Evolutionary conservation across 257 asterid species (phyloP), one percentile per base, ranked within the genome.

Genomic region (Orobanche coerulescens): DNA sequence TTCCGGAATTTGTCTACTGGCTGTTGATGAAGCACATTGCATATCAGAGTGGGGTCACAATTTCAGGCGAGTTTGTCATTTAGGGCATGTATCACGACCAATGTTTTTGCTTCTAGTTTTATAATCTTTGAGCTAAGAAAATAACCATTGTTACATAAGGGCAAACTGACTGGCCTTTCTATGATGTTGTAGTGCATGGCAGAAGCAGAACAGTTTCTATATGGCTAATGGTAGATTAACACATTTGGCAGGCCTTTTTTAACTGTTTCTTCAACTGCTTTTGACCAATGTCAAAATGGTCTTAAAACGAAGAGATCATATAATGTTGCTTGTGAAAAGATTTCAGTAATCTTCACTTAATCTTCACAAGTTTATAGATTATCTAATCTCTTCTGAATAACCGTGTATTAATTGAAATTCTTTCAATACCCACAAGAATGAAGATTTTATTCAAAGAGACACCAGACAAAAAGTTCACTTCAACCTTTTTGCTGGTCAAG

Each of bases 21-120:
- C 98, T 73, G 94, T 91, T 77, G 98, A 91, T 61, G 98, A 91
- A 79, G 98, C 95, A 62, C 98, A 91, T 69, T 91, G 98, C 81
- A 91, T 91, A 69, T 91, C 98, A 20, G 96, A 91, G 76, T 91
- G 98, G 98, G 98, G 98, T 49, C 98, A 91, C 54, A 76, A 79
- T 78, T 91, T 91, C 86, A 82, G 98, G 96, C 81, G 30, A 56
- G 82, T 58, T 46, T 53, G 42, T 48, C 19, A 42, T 26, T 33
- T 16, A 25, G 11, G 43, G 16, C 36, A 55, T 15, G 39, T 16
- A 22, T 58, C 63, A 44, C 22, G 18, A 54, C 46, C 8, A 6
- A 15, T 39, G 5, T 42, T 24, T 25, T 60, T 51, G 4, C 55
- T 18, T 54, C 33, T 62, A 61, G 54, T 69, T 34, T 49, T 13